These are phyloP conservation scores for Gaillardinia entomophila DNA, from an alignment of 805 yeast species.

Conservation along the genomic window DNA sequence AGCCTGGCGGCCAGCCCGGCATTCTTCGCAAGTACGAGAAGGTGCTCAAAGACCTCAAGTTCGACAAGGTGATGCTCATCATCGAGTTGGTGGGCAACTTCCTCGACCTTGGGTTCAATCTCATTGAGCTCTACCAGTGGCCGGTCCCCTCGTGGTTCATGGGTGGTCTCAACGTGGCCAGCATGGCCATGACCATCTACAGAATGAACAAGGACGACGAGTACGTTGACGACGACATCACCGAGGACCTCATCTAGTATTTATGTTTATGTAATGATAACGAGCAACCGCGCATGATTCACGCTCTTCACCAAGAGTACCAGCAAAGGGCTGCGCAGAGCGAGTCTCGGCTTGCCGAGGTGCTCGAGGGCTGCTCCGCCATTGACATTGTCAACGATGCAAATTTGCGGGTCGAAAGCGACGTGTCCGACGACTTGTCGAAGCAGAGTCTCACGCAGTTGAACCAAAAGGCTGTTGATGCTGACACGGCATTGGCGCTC, in stretches of 20 bases:
- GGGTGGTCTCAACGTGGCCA: slow-evolving; percentile 33
- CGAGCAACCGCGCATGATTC: too few relatives aligned
- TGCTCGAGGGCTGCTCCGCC: too few relatives aligned
- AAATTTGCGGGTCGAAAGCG: slow-evolving; percentile 6
- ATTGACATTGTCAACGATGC: slow-evolving; percentile 12
- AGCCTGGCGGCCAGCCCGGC: slow-evolving; percentile 5
- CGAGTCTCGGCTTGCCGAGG: too few relatives aligned
- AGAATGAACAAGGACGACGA: slow-evolving; percentile 46
- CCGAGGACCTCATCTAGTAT: slow-evolving; percentile 31
- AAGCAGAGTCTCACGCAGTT: slow-evolving; percentile 7
- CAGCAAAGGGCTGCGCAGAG: too few relatives aligned
- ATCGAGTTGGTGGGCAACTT: slow-evolving; percentile 38
- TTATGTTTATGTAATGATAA: background rate
- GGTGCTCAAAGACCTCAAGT: slow-evolving; percentile 34
- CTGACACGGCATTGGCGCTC: slow-evolving; percentile 5
- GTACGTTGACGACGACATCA: slow-evolving; percentile 37
- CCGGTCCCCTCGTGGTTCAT: slow-evolving; percentile 38
- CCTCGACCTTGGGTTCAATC: slow-evolving; percentile 34
- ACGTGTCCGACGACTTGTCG: background rate
- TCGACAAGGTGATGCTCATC: slow-evolving; percentile 36
- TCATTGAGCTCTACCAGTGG: slow-evolving; percentile 31
- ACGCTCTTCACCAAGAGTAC: too few relatives aligned
- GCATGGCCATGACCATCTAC: slow-evolving; percentile 43
- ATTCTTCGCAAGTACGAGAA: slow-evolving; percentile 32
- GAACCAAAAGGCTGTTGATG: slow-evolving; percentile 7